These are phyloP conservation scores for Lophiostoma macrostomum DNA, from an alignment of 495 filamentous ascomycete species.

Conservation along the genomic window DNA sequence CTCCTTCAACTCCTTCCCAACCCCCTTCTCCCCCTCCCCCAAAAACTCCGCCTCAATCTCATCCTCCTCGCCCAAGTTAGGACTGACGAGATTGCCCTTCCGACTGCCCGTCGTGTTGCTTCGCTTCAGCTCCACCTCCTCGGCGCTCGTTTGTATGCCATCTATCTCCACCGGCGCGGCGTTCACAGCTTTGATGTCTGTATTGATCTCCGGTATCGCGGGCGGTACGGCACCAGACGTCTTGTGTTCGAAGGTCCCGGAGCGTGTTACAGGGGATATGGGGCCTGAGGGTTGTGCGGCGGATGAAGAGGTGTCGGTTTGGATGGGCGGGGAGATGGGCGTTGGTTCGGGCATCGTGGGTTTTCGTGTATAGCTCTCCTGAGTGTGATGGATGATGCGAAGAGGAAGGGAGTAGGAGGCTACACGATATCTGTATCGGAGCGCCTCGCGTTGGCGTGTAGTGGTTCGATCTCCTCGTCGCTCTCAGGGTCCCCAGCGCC, in stretches of 20 bases:
- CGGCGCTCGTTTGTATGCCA: conserved; percentile 9
- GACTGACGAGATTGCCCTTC: conserved; percentile 9
- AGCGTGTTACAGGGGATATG: conserved; percentile 14
- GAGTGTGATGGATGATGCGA: no score
- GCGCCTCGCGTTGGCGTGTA: no score
- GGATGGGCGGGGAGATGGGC: background rate
- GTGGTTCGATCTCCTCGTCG: no score
- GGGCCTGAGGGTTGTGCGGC: background rate
- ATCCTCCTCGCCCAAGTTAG: conserved; percentile 23
- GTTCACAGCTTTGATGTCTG: conserved; percentile 36
- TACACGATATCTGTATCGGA: no score
- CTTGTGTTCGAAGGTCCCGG: conserved; percentile 29
- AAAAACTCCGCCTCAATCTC: conserved; percentile 31
- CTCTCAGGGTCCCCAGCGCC: no score
- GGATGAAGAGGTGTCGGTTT: conserved; percentile 6
- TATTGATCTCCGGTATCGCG: conserved; percentile 27
- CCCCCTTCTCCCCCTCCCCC: conserved; percentile 27
- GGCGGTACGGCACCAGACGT: conserved; percentile 23
- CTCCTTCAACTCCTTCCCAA: conserved; percentile 25
- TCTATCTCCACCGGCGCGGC: conserved; percentile 40
- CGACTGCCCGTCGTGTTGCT: background rate
- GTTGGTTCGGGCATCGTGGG: background rate
- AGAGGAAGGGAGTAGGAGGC: no score
- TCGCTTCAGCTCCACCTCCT: background rate
- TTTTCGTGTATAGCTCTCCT: no score